Conservation (phyloP, 2,329 filamentous ascomycete species). For the Colletotrichum costaricense region DNA sequence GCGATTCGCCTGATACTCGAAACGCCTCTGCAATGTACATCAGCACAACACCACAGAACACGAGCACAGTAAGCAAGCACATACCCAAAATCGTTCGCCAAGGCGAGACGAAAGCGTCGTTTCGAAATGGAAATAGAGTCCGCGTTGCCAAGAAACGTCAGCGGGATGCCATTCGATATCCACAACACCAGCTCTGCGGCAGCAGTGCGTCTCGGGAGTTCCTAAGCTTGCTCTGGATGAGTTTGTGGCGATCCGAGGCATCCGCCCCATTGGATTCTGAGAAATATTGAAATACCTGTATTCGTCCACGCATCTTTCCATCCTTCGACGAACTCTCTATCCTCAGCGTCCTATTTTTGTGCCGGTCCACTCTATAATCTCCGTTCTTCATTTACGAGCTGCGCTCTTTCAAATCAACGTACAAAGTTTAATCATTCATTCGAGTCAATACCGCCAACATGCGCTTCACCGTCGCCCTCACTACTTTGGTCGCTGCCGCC, state of each 20-base stretch:
- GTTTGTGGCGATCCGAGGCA: not conserved
- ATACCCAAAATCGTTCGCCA: not conserved
- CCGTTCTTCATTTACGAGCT: conserved; percentile 6
- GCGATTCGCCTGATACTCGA: conserved; percentile 18
- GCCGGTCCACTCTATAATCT: conserved; percentile 1
- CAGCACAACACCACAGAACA: not conserved
- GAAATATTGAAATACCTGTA: conserved; percentile 16
- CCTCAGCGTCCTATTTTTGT: not conserved
- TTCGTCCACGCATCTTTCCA: not conserved
- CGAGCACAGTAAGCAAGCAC: not conserved
- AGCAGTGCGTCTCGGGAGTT: not conserved
- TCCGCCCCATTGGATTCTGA: not conserved
- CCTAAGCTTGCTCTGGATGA: not conserved
- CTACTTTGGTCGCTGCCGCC: conserved; percentile 23
- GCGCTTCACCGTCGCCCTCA: conserved; percentile 29
- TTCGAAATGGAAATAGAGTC: conserved; percentile 3
- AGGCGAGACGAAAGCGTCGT: not conserved
- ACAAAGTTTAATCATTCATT: not conserved
- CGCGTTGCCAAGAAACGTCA: conserved; percentile 25
- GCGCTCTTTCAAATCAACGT: not conserved
- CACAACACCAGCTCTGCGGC: conserved; percentile 1
- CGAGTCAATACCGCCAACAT: conserved; percentile 10
- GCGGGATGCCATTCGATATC: conserved; percentile 27
- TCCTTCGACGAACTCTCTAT: not conserved
- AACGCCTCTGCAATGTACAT: not conserved